These are phyloP conservation scores for Pyrenophora seminiperda DNA, from an alignment of 2,329 filamentous ascomycete species.

Conservation along the genomic window DNA sequence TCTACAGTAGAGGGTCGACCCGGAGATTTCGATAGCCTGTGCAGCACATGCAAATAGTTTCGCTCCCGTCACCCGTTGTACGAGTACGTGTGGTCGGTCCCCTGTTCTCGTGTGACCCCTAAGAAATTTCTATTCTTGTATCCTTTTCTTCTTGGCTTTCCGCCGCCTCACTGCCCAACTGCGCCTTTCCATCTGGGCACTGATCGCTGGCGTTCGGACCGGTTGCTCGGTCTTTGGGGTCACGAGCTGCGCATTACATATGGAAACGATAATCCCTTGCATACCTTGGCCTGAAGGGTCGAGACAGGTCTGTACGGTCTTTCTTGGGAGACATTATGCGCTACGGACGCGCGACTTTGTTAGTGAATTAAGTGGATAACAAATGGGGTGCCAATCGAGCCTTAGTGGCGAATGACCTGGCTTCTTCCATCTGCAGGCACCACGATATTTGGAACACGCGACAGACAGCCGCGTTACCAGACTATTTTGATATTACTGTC, in stretches of 20 bases:
- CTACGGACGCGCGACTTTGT: background rate
- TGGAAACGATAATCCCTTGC: too few species aligned
- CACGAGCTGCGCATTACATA: too few species aligned
- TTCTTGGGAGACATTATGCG: background rate
- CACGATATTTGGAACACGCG: background rate
- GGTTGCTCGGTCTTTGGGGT: background rate
- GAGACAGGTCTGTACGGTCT: too few species aligned
- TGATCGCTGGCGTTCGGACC: background rate
- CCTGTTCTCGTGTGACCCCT: too few species aligned
- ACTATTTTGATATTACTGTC: background rate
- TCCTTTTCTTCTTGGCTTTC: conserved; percentile 22
- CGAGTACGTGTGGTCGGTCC: too few species aligned
- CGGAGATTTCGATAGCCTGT: conserved; percentile 24
- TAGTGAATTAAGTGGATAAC: background rate
- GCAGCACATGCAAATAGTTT: conserved; percentile 12
- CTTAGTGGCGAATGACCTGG: conserved; percentile 2
- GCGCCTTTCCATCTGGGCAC: background rate
- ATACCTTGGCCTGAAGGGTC: too few species aligned
- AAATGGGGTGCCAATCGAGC: conserved; percentile 4
- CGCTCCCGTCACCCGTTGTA: too few species aligned
- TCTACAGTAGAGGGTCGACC: background rate
- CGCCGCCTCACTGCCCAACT: background rate
- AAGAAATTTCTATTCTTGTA: conserved; percentile 10
- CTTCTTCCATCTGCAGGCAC: background rate
- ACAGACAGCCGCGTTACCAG: background rate